phyloP scores from a whole-genome alignment of 805 yeast species.

The Martiniozyma abietophila region DNA sequence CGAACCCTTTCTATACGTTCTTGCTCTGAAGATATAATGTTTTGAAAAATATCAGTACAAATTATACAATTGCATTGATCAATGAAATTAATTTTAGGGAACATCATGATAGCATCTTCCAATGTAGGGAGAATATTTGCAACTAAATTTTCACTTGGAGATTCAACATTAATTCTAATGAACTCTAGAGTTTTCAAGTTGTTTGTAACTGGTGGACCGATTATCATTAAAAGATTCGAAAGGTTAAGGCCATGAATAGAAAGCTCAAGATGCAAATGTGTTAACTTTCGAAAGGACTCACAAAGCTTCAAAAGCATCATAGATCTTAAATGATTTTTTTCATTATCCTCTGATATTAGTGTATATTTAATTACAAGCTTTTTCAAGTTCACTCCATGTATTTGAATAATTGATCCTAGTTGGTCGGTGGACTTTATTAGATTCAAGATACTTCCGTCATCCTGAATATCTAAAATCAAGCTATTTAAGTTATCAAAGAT shows the following conservation, averaged over 20 bases:
- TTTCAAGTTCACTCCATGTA: slow-evolving; percentile 19
- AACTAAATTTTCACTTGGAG: slow-evolving; percentile 25
- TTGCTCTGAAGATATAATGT: slow-evolving; percentile 2
- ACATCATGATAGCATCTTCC: slow-evolving; percentile 22
- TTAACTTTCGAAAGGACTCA: slow-evolving; percentile 20
- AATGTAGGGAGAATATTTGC: slow-evolving; percentile 22
- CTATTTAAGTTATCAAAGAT: slow-evolving; percentile 23
- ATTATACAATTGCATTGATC: slow-evolving; percentile 19
- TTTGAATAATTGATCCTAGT: slow-evolving; percentile 17
- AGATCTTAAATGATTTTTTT: slow-evolving; percentile 26
- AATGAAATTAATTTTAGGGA: slow-evolving; percentile 23
- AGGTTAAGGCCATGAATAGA: slow-evolving; percentile 22
- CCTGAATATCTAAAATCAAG: slow-evolving; percentile 23
- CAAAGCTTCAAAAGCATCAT: slow-evolving; percentile 24
- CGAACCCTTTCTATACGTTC: not conserved
- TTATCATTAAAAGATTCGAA: slow-evolving; percentile 26
- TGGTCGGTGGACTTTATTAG: slow-evolving; percentile 23
- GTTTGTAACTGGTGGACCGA: slow-evolving; percentile 24
- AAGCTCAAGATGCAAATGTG: slow-evolving; percentile 18
- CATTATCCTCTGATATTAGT: slow-evolving; percentile 18
- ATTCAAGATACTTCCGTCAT: slow-evolving; percentile 23
- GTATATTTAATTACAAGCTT: slow-evolving; percentile 20
- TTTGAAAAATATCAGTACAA: slow-evolving; percentile 14
- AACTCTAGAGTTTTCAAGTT: slow-evolving; percentile 19
- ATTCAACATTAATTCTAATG: slow-evolving; percentile 19